phyloP scores from a whole-genome alignment of 2,329 filamentous ascomycete genomes.

The Sclerotinia minor region DNA sequence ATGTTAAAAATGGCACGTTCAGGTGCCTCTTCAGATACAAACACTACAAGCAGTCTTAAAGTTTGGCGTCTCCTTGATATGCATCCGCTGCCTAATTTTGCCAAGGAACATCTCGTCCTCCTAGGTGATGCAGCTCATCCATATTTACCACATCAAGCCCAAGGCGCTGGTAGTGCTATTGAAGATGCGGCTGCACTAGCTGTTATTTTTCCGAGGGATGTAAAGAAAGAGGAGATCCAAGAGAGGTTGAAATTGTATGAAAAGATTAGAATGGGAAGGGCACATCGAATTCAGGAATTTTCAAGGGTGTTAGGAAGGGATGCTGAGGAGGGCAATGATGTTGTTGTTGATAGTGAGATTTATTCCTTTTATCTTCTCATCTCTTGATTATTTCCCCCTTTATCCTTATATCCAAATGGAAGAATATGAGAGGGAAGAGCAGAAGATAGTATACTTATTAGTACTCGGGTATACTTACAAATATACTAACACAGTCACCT shows the following conservation, averaged over 20 bases:
- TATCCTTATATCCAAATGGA: background rate
- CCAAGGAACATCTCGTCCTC: conserved; percentile 53
- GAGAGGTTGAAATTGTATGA: conserved; percentile 61
- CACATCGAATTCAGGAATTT: conserved; percentile 57
- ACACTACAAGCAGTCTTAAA: conserved; percentile 45
- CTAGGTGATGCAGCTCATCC: conserved; percentile 70
- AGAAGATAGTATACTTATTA: too few species aligned
- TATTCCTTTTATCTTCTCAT: background rate
- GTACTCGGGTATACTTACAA: too few species aligned
- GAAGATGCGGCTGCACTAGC: conserved; percentile 64
- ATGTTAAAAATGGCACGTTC: background rate
- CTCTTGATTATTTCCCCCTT: background rate
- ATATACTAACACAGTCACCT: conserved; percentile 25
- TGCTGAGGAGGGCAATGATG: conserved; percentile 46
- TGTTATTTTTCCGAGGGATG: conserved; percentile 54
- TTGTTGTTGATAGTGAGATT: conserved; percentile 47
- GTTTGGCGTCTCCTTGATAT: conserved; percentile 64
- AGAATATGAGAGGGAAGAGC: too few species aligned
- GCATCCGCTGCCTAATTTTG: conserved; percentile 57
- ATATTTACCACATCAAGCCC: conserved; percentile 64
- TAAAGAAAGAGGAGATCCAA: conserved; percentile 48
- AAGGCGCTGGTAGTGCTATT: conserved; percentile 64
- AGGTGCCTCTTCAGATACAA: conserved; percentile 25
- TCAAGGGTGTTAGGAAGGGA: conserved; percentile 56
- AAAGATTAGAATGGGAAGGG: conserved; percentile 57